Conservation (phyloP, 306 rosid species). For the Rubus idaeus region DNA sequence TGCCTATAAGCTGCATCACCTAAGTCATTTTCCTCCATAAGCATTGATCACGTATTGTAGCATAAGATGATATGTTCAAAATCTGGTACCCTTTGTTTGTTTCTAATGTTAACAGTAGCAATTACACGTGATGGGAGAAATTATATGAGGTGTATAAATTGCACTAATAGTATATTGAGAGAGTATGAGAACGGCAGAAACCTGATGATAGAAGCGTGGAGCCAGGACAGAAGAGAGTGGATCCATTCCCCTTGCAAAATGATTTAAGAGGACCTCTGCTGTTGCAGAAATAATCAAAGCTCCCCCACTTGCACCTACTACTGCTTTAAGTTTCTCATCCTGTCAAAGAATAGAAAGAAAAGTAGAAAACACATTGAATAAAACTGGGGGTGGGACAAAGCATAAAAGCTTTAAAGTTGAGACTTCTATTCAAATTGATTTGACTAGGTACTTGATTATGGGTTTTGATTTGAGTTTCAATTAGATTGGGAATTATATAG, state of each 20-base stretch:
- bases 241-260: conserved; percentile 70
- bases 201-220: conserved; percentile 86
- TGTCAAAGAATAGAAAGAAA: conserved; percentile 26
- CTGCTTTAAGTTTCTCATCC: conserved; percentile 68
- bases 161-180: background rate
- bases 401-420: background rate
- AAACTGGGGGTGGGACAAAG: background rate
- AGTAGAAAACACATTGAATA: background rate
- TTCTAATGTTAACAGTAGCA: too few species aligned
- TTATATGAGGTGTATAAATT: background rate
- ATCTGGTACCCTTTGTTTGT: too few species aligned
- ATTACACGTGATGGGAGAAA: background rate
- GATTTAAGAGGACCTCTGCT: conserved; percentile 70
- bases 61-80: background rate
- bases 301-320: conserved; percentile 86
- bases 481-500: background rate
- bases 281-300: conserved; percentile 58
- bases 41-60: background rate
- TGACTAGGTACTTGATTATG: background rate
- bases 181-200: conserved; percentile 9
- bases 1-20: background rate
- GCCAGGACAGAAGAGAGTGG: conserved; percentile 69
- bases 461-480: background rate
- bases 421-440: background rate
- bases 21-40: too few species aligned